Evolutionary conservation across 2,329 filamentous ascomycete genomes (phyloP), one percentile per base, ranked within the genome.

Genomic region (Microdochium trichocladiopsis): DNA sequence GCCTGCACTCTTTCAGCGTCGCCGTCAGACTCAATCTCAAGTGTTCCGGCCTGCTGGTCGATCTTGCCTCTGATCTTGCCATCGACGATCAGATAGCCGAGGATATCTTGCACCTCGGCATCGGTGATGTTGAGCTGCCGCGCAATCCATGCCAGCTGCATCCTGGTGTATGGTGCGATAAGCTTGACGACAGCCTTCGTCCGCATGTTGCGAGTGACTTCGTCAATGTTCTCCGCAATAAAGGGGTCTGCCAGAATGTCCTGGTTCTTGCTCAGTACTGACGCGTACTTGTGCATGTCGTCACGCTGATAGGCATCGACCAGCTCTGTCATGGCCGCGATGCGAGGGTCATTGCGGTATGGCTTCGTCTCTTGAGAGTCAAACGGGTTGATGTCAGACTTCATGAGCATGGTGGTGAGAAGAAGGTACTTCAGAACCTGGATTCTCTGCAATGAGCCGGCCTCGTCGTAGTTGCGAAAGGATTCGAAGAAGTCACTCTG

Each of bases 321-420:
- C 1, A 99, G 80, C 61, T 96, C 89, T 2, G 92, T 97, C 93
- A 99, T 99, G 60, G 91, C 93, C 2, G 90, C 87, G 60, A 99
- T 96, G 53, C 93, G 88, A 5, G 91, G 88, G 67, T 99, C 93
- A 60, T 89, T 93, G 72, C 91, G 93, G 77, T 99, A 99, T 0
- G 94, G 94, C 72, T 97, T 97, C 18, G 93, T 97, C 74, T 99
- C 94, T 69, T 97, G 94, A 9, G 92, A 96, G 70, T 97, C 93
- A 68, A 99, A 97, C 0, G 94, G 94, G 68, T 97, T 97, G 80
- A 99, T 99, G 69, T 95, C 85, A 41, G 93, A 96, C 66, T 93
- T 92, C 89, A 96, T 96, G 53, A 99, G 78, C 94, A 99, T 97
- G 43, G 93, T 97, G 24, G 93, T 93, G 54, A 99, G 80, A 25